phyloP scores from a whole-genome alignment of 352 stramenopile species.

The Phytophthora sansomeana region DNA sequence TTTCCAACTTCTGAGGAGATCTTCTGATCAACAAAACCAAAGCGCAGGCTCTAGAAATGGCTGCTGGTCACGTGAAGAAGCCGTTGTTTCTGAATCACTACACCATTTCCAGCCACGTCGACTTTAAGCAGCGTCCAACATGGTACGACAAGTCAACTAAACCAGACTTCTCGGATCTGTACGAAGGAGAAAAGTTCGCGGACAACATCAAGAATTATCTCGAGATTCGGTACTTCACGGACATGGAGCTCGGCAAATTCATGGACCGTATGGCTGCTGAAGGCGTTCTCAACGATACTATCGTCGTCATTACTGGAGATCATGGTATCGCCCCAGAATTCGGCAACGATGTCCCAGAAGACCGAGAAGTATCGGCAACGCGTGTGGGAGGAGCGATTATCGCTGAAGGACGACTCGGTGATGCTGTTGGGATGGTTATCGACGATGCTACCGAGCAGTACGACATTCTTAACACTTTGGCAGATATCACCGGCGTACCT shows the following conservation, averaged over 20 bases:
- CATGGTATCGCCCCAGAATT: conserved; percentile 53
- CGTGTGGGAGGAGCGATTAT: conserved; percentile 50
- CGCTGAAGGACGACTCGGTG: conserved; percentile 49
- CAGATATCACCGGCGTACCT: conserved; percentile 60
- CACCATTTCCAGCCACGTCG: conserved; percentile 56
- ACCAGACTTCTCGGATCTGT: conserved; percentile 55
- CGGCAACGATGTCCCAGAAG: conserved; percentile 44
- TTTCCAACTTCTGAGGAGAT: conserved; percentile 49
- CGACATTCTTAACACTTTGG: conserved; percentile 65
- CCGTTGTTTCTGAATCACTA: conserved; percentile 62
- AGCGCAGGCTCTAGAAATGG: not conserved
- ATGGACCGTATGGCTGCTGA: conserved; percentile 46
- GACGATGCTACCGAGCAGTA: conserved; percentile 52
- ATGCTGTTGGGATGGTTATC: conserved; percentile 42
- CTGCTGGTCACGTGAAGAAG: conserved; percentile 26
- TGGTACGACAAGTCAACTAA: conserved; percentile 46
- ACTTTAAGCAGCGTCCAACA: conserved; percentile 32
- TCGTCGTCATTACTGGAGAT: conserved; percentile 56
- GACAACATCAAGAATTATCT: conserved; percentile 50
- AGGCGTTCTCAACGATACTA: conserved; percentile 60
- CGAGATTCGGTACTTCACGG: conserved; percentile 63
- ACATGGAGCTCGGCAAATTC: conserved; percentile 57
- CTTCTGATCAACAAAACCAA: conserved; percentile 41
- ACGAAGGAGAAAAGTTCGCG: conserved; percentile 26
- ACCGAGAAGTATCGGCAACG: conserved; percentile 36